Base-by-base conservation (phyloP, 257 asterid genomes). In the Craterostigma plantagineum region DNA sequence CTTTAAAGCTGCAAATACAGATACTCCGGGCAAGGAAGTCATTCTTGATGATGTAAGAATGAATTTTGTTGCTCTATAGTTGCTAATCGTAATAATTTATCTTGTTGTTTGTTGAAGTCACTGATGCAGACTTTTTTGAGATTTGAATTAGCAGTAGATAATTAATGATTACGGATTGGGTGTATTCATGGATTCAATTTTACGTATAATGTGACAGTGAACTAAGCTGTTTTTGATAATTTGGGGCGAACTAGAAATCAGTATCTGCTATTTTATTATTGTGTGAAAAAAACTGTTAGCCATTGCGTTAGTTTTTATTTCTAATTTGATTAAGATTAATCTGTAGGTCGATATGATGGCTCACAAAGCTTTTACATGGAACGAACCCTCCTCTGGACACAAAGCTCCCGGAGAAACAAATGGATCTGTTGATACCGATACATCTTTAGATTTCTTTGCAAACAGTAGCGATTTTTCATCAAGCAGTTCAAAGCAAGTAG, bases 1-100 rank as follows among this genome's bases (percentile, higher is more conserved):
- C 42, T 77, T 77, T 68, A 62, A 77, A 76, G 82, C 64, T 42
- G 91, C 91, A 45, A 27, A 35, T 51, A 56, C 76, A 35, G 77
- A 63, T 23, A 30, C 49, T 23, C 30, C 12, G 38, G 43, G 49
- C 44, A 46, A 43, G 65, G 35, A 57, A 50, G 55, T 40, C 45
- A 39, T 4, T 11, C 51, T 60, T 16, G 59, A 49, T 53, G 53
- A 60, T 77, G 93, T 79, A 62, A 55, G 61, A 48, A n/a, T 42
- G 13, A 23, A 23, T 23, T 23, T 23, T 23, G 30, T 23, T 6
- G 4, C 30, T 23, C 30, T 23, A 23, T 44, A 46, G 30, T 54
- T 12, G 52, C 18, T 35, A 7, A 7, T n/a, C 1, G 40, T 35
- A 35, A 14, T 57, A 17, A 23, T 23, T 23, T 23, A 23, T 23